Conservation (phyloP, 306 rosid species). For the Citrullus mucosospermus region DNA sequence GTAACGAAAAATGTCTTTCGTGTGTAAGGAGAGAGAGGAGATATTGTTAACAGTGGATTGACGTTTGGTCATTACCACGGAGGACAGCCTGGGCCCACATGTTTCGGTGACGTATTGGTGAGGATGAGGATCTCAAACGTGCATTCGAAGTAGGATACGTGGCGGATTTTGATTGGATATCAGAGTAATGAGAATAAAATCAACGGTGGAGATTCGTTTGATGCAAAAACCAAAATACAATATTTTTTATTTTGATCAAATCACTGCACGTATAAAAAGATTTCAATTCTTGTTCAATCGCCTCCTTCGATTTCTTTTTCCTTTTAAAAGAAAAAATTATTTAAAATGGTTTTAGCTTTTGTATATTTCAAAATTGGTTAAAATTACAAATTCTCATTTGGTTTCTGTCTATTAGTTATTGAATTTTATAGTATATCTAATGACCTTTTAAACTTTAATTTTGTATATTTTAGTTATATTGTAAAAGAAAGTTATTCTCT, state of each 20-base stretch:
- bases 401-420: too few species aligned
- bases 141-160: constrained; percentile 16
- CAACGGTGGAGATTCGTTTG: background rate
- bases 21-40: constrained; percentile 4
- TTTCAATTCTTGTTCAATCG: background rate
- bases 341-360: too few species aligned
- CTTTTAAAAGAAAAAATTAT: background rate
- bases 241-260: background rate
- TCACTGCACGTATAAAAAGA: constrained; percentile 3
- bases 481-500: too few species aligned
- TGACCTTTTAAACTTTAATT: too few species aligned
- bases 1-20: constrained; percentile 39
- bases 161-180: background rate
- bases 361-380: too few species aligned
- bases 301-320: background rate
- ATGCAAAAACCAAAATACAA: background rate
- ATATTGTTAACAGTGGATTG: constrained; percentile 2
- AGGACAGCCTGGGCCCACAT: constrained; percentile 51
- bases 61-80: constrained; percentile 36
- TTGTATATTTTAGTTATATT: too few species aligned
- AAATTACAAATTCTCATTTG: too few species aligned
- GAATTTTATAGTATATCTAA: too few species aligned
- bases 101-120: constrained; percentile 31
- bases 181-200: background rate
- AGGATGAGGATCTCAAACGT: constrained; percentile 17